Conservation (phyloP, 495 filamentous ascomycete species). For the Xylaria bambusicola region DNA sequence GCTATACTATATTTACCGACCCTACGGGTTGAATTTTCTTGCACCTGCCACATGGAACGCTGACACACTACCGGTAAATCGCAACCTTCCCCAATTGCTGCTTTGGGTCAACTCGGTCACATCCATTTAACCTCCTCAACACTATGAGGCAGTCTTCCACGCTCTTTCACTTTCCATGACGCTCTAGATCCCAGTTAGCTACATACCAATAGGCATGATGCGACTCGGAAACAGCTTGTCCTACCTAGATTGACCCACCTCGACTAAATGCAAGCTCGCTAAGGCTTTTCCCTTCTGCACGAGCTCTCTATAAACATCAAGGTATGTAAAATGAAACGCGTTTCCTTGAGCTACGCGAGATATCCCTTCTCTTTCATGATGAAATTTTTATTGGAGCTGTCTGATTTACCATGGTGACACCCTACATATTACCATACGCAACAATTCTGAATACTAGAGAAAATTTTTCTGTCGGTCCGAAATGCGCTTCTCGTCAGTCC, state of each 20-base stretch:
- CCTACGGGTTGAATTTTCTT: no score
- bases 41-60: no score
- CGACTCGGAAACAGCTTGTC: neutral
- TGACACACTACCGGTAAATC: no score
- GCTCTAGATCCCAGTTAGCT: neutral
- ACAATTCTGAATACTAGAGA: slow-evolving; percentile 35
- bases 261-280: neutral
- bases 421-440: slow-evolving; percentile 51
- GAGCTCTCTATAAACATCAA: neutral
- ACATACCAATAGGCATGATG: slow-evolving; percentile 6
- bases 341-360: neutral
- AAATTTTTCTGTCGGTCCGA: slow-evolving; percentile 6
- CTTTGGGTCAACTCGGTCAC: no score
- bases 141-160: slow-evolving; percentile 1
- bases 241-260: neutral
- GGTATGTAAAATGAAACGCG: neutral
- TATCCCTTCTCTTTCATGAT: slow-evolving; percentile 38
- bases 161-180: neutral
- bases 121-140: neutral
- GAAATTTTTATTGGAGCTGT: slow-evolving; percentile 95
- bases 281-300: neutral
- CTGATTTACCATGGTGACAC: slow-evolving; percentile 68
- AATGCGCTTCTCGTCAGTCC: neutral
- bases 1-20: no score
- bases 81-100: neutral